Evolutionary conservation across 768 basidiomycete genomes (phyloP).

Genomic region (Kwoniella mangroviensis): DNA sequence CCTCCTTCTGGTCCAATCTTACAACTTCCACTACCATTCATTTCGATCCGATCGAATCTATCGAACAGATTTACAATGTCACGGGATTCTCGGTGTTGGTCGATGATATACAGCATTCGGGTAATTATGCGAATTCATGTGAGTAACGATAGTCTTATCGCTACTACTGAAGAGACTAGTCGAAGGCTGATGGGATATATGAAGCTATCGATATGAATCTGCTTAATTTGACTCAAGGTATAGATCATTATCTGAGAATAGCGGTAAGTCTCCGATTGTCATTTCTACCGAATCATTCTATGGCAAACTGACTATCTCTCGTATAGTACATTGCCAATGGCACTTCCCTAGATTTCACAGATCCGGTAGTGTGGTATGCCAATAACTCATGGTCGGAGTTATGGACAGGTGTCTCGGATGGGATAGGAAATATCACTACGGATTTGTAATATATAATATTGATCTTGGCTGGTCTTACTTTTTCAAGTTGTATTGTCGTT

Average conservation of each 20-base stretch:
- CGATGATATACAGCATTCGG: constrained; percentile 38
- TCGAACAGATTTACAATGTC: constrained; percentile 17
- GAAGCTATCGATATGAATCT: constrained; percentile 18
- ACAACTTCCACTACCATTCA: constrained; percentile 10
- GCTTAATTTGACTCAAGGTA: constrained; percentile 8
- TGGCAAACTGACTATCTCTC: no score
- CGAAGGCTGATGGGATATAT: neutral
- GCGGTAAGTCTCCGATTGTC: constrained; percentile 34
- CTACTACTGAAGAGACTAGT: no score
- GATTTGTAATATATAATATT: neutral
- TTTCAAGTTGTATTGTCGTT: neutral
- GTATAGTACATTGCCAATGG: constrained; percentile 41
- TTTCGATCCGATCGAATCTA: constrained; percentile 17
- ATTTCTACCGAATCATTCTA: no score
- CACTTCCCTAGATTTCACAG: constrained; percentile 41
- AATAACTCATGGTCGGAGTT: constrained; percentile 25
- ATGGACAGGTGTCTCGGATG: neutral
- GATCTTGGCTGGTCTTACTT: neutral
- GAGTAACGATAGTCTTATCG: constrained; percentile 4
- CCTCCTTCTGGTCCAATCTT: constrained; percentile 27
- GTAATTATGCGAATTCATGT: constrained; percentile 25
- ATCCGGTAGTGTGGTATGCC: constrained; percentile 31
- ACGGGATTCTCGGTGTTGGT: constrained; percentile 38
- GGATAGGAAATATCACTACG: neutral
- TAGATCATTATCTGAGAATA: constrained; percentile 46